These are phyloP conservation scores for Rubus parviflorus DNA, from an alignment of 306 rosid genomes.

Conservation along the genomic window DNA sequence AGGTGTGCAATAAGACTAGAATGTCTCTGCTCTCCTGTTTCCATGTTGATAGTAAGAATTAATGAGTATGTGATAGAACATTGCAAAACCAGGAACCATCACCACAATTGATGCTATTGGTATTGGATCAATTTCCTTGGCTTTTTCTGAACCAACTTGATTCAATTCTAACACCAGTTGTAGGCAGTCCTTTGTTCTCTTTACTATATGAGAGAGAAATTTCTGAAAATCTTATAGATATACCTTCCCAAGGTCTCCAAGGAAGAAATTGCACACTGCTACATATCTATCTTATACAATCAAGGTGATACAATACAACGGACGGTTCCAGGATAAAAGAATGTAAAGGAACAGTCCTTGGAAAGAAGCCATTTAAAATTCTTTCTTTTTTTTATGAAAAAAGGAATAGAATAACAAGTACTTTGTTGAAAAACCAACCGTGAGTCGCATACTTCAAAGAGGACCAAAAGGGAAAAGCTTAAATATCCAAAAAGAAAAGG, in stretches of 20 bases:
- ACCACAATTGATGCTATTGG: background rate
- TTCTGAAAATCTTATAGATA: background rate
- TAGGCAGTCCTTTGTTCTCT: background rate
- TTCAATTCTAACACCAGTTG: background rate
- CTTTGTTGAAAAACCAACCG: constrained; percentile 14
- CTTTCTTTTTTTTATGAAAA: background rate
- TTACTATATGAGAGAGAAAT: background rate
- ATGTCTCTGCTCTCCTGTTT: background rate
- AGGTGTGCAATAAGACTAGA: background rate
- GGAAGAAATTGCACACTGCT: constrained; percentile 92
- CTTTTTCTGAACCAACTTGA: background rate
- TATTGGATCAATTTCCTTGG: background rate
- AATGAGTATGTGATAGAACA: background rate
- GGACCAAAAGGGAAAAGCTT: constrained; percentile 9
- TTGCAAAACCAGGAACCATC: background rate
- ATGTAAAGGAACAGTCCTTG: constrained; percentile 10
- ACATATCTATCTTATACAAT: constrained; percentile 68
- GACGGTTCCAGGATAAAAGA: constrained; percentile 16
- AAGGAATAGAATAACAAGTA: constrained; percentile 1
- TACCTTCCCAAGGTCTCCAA: constrained; percentile 99
- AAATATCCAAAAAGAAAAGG: constrained; percentile 39
- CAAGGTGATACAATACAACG: constrained; percentile 40
- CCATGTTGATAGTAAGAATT: background rate
- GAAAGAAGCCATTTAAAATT: background rate
- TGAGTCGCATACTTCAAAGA: constrained; percentile 18